Conservation (phyloP, 768 basidiomycete genomes). For the Hysterangium stoloniferum region DNA sequence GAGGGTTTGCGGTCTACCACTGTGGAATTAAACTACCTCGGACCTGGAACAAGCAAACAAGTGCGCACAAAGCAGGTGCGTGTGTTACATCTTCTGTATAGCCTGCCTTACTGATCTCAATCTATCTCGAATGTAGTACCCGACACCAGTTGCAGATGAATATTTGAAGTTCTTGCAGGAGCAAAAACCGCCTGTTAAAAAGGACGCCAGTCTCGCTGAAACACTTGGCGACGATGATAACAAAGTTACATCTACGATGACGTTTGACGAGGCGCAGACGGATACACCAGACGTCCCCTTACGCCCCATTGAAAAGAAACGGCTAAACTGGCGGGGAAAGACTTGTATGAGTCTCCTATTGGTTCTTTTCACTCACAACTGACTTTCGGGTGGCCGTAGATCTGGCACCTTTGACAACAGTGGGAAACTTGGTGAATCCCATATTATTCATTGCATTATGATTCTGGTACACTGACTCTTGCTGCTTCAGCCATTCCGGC, state of each 20-base stretch:
- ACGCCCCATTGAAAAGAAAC: constrained; percentile 76
- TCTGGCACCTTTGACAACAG: constrained; percentile 83
- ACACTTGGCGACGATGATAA: constrained; percentile 14
- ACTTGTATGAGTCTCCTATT: constrained; percentile 50
- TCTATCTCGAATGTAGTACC: constrained; percentile 43
- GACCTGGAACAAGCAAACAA: constrained; percentile 47
- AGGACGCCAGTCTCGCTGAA: constrained; percentile 18
- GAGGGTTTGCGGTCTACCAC: constrained; percentile 36
- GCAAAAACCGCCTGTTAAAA: constrained; percentile 12
- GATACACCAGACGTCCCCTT: constrained; percentile 65
- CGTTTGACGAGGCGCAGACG: constrained; percentile 24
- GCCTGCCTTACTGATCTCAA: not conserved
- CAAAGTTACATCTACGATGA: constrained; percentile 6
- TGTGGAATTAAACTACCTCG: constrained; percentile 64
- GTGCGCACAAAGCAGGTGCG: constrained; percentile 64
- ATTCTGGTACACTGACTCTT: constrained; percentile 1
- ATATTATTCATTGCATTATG: not conserved
- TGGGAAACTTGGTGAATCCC: constrained; percentile 77
- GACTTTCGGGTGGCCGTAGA: constrained; percentile 26
- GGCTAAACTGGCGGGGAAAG: constrained; percentile 79
- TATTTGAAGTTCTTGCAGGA: constrained; percentile 50
- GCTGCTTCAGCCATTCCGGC: constrained; percentile 71
- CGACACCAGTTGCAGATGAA: constrained; percentile 50
- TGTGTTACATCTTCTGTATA: not conserved
- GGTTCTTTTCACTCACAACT: constrained; percentile 27